phyloP scores from a whole-genome alignment of 2,329 filamentous ascomycete genomes.

The Aphanocladium album region DNA sequence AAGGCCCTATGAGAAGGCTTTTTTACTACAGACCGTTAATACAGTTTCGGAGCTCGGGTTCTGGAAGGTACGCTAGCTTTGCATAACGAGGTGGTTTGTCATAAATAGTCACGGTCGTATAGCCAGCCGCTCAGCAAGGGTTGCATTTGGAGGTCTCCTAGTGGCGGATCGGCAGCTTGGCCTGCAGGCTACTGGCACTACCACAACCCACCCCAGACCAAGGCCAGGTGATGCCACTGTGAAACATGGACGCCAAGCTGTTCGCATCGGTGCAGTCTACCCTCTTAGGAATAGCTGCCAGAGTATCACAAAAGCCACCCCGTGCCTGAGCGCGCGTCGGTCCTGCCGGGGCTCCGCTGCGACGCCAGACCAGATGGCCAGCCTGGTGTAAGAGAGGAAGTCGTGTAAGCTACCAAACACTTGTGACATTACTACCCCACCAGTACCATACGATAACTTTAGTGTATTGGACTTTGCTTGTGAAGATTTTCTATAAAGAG shows the following conservation, averaged over 20 bases:
- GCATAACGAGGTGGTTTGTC: not conserved
- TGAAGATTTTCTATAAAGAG: not conserved
- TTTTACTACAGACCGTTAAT: not conserved
- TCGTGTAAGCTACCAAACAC: not conserved
- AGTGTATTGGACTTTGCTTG: not conserved
- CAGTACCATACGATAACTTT: not conserved
- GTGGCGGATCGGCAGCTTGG: not conserved
- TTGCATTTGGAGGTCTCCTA: not conserved
- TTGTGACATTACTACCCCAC: not conserved
- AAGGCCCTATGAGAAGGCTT: no score
- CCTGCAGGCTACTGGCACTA: not conserved
- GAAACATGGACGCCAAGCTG: not conserved
- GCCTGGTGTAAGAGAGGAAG: no score
- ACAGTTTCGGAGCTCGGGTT: not conserved
- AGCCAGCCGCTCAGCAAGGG: not conserved
- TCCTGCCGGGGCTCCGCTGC: not conserved
- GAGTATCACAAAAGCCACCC: not conserved
- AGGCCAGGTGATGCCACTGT: not conserved
- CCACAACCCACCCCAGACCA: not conserved
- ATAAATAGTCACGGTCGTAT: not conserved
- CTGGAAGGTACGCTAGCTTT: not conserved
- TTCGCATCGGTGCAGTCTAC: slow-evolving; percentile 1
- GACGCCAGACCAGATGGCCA: not conserved
- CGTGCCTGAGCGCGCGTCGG: not conserved
- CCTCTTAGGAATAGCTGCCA: not conserved